Base-by-base conservation (phyloP, 106 monocot species). In the Agapanthus africanus region DNA sequence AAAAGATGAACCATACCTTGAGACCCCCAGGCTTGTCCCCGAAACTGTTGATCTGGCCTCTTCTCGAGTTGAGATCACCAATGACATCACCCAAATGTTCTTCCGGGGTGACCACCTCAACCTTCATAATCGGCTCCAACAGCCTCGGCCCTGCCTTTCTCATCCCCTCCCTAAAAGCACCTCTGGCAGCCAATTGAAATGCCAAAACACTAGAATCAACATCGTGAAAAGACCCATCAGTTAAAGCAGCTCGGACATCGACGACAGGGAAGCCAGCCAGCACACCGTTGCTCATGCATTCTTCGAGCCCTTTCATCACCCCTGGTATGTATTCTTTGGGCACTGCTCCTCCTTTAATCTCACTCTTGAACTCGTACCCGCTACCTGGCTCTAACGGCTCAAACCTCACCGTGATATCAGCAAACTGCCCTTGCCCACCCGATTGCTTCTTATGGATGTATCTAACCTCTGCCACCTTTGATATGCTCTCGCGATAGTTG, bases 21-120 rank as follows among this genome's bases (percentile, higher is more conserved):
- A 97, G 86, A 51, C 95, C 95, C 7, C 95, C 95, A 54, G 95
- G 95, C 67, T 97, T 97, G 68, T 97, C 95, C 21, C 89, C 91
- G 41, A 97, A 97, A 74, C 39, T 92, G 59, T 89, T 86, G 49
- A 97, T 89, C 27, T 82, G 77, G 38, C 95, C 95, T 84, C 95
- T 86, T 75, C 95, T 83, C 25, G 88, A 88, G 84, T 86, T 91
- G 67, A 97, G 67, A 82, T 97, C 91, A 59, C 95, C 95, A 70
- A 97, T 97, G 28, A 97, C 91, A 81, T 91, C 95, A 49, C 95
- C 95, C 82, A 91, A 78, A 82, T 97, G 86, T 56, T 97, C 88
- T 78, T 97, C 95, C 7, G 95, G 95, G 0, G 91, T 97, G 32
- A 91, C 77, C 1, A 97, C 95, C 74, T 97, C 95, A 62, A 97